Conservation (phyloP, 164 flowering plant species). For the Houttuynia cordata region DNA sequence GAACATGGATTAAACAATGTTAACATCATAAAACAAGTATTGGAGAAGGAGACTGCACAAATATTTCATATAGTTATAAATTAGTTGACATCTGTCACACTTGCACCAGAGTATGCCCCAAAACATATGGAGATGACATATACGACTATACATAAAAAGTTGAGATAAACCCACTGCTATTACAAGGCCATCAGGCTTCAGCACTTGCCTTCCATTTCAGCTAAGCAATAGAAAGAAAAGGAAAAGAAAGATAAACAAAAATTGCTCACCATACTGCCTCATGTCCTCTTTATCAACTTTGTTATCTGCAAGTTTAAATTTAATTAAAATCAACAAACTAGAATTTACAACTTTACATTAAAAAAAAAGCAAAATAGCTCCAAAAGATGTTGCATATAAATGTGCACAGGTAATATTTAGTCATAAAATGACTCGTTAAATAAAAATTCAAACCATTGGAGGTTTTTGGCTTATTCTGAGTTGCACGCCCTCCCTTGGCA, state of each 20-base stretch:
- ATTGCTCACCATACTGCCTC: constrained; percentile 1
- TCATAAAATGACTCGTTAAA: not conserved
- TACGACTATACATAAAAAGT: not conserved
- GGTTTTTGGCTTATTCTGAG: constrained; percentile 37
- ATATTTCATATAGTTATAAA: too few species aligned
- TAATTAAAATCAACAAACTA: constrained; percentile 5
- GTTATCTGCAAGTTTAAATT: constrained; percentile 16
- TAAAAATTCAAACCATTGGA: constrained; percentile 36
- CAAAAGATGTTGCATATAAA: too few species aligned
- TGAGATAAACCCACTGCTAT: too few species aligned
- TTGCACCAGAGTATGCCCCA: not conserved
- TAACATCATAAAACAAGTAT: not conserved
- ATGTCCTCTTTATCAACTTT: constrained; percentile 23
- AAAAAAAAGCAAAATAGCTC: too few species aligned
- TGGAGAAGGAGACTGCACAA: not conserved
- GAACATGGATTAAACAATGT: constrained; percentile 3
- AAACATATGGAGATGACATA: not conserved
- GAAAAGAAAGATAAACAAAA: not conserved
- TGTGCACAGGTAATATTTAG: too few species aligned
- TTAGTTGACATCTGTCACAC: not conserved
- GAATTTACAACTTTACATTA: too few species aligned
- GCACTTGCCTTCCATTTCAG: not conserved
- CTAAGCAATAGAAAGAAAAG: not conserved
- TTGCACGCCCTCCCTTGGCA: constrained; percentile 40
- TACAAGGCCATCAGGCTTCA: too few species aligned